Conservation (phyloP, 164 flowering plant species). For the Aristolochia fimbriata region DNA sequence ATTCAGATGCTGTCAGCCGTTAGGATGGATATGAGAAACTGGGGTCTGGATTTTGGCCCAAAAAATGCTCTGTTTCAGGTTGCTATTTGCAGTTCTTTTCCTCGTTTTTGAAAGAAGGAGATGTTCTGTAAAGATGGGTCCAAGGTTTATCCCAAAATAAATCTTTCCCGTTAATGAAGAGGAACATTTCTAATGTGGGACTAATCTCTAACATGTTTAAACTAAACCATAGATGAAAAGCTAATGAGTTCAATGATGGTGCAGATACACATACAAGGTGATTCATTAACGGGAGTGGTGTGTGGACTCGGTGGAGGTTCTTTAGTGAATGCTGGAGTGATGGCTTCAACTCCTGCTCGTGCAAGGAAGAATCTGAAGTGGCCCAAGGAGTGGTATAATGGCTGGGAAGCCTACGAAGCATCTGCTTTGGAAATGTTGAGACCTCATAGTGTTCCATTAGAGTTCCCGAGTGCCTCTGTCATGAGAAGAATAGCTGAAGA, state of each 20-base stretch:
- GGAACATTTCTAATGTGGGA: too few species aligned
- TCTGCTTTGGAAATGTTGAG: conserved; percentile 39
- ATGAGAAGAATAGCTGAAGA: conserved; percentile 26
- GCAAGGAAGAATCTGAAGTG: conserved; percentile 36
- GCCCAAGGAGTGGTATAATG: conserved; percentile 55
- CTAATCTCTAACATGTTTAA: too few species aligned
- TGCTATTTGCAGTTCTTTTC: neutral
- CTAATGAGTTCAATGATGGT: neutral
- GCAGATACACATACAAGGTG: conserved; percentile 37
- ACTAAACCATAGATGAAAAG: too few species aligned
- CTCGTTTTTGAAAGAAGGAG: too few species aligned
- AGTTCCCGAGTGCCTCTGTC: conserved; percentile 29
- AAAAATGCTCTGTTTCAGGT: conserved; percentile 60
- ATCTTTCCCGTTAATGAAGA: too few species aligned
- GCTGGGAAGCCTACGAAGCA: conserved; percentile 44
- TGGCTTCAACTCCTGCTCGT: conserved; percentile 40
- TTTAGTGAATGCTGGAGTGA: conserved; percentile 49
- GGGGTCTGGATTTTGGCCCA: conserved; percentile 35
- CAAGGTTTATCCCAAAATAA: too few species aligned
- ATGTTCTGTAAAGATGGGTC: too few species aligned
- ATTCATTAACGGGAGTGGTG: conserved; percentile 32
- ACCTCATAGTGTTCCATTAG: conserved; percentile 30
- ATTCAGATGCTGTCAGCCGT: conserved; percentile 26
- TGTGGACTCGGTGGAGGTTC: conserved; percentile 66
- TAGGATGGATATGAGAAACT: conserved; percentile 25